phyloP scores from a whole-genome alignment of 164 flowering plant species.

The Vitis labrusca region DNA sequence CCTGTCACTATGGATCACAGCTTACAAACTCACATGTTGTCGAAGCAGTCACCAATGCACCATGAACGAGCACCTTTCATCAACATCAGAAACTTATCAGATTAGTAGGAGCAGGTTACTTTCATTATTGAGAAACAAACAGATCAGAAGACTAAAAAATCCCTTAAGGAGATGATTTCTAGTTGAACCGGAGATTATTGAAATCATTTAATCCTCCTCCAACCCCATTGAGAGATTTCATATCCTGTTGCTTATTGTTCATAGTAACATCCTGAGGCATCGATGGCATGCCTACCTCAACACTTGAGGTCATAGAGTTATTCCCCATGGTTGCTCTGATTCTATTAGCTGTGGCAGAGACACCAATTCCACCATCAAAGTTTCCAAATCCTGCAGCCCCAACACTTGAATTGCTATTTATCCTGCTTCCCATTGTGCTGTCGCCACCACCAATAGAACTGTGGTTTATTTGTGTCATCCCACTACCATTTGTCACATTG shows the following conservation, averaged over 20 bases:
- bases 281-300: constrained; percentile 56
- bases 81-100: background rate
- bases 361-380: constrained; percentile 54
- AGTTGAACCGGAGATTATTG: constrained; percentile 80
- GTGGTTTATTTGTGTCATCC: constrained; percentile 40
- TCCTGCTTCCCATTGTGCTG: constrained; percentile 4
- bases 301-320: constrained; percentile 57
- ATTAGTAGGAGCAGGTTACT: no score
- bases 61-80: background rate
- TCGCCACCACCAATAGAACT: constrained; percentile 38
- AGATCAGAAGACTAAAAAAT: constrained; percentile 8
- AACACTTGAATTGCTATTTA: constrained; percentile 36
- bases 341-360: constrained; percentile 51
- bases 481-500: constrained; percentile 66
- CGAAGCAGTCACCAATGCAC: background rate
- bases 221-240: constrained; percentile 66
- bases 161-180: constrained; percentile 67
- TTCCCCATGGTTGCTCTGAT: constrained; percentile 62
- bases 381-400: constrained; percentile 49
- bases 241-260: constrained; percentile 62
- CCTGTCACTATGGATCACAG: background rate
- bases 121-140: background rate
- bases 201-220: constrained; percentile 70
- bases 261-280: constrained; percentile 51
- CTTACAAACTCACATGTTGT: background rate